Evolutionary conservation across 2,329 filamentous ascomycete genomes (phyloP).

Genomic region (Fulvia fulva): DNA sequence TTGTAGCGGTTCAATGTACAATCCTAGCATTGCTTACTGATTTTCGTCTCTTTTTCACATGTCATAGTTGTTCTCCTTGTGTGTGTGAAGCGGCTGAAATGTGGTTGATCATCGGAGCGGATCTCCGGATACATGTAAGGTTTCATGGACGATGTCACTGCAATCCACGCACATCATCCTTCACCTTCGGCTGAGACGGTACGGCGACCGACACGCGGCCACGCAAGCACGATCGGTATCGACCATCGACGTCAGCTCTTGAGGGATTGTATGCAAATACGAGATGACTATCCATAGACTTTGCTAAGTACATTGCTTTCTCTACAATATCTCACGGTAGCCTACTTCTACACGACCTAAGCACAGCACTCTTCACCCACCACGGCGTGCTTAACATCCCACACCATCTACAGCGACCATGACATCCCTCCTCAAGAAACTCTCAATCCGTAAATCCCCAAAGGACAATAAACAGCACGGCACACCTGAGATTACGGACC

Average conservation of each 20-base stretch:
- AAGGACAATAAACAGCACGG: background rate
- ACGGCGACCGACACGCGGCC: too few relatives aligned
- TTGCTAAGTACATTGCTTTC: too few relatives aligned
- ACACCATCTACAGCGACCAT: background rate
- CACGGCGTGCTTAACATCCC: background rate
- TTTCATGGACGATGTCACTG: background rate
- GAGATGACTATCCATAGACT: too few relatives aligned
- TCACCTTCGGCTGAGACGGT: background rate
- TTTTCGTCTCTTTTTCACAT: background rate
- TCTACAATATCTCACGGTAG: too few relatives aligned
- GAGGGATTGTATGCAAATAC: background rate
- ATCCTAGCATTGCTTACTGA: background rate
- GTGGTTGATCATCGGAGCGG: background rate
- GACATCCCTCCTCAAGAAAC: slow-evolving; percentile 1
- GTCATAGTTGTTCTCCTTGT: background rate
- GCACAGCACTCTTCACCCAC: background rate
- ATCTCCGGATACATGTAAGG: background rate
- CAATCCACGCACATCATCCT: background rate
- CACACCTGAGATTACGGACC: background rate
- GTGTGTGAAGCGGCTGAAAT: background rate
- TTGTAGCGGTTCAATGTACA: background rate
- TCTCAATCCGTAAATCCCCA: background rate
- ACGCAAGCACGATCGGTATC: background rate
- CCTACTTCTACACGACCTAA: background rate
- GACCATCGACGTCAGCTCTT: background rate